Conservation (phyloP, 2,329 filamentous ascomycete species). For the Chalaropsis ovoidea region DNA sequence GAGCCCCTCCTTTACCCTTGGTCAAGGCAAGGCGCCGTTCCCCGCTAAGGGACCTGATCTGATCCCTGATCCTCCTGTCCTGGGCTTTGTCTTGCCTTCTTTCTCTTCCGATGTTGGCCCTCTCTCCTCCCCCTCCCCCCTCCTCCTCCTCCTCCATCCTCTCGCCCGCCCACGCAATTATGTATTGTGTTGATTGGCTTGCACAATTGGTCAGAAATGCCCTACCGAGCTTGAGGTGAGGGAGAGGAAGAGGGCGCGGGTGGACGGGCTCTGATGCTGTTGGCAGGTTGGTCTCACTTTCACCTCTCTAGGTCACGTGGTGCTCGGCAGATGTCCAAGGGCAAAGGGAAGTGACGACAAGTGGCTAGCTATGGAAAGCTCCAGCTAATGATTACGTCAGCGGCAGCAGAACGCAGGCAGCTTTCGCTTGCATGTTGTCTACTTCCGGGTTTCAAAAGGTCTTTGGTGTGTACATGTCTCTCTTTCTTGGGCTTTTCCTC, state of each 20-base stretch:
- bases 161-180: background rate
- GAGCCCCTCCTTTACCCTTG: conserved; percentile 11
- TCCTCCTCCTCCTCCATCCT: background rate
- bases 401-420: background rate
- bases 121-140: background rate
- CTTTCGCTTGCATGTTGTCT: background rate
- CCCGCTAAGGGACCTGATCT: background rate
- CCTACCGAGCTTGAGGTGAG: background rate
- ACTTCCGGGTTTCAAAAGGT: background rate
- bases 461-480: conserved; percentile 11
- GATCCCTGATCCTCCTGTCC: conserved; percentile 10
- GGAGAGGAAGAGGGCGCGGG: background rate
- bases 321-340: background rate
- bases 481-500: background rate
- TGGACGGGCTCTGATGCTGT: background rate
- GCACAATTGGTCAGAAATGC: background rate
- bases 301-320: background rate
- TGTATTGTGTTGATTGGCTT: background rate
- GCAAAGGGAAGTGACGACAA: background rate
- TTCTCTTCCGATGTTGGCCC: background rate
- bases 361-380: background rate
- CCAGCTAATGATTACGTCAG: no score
- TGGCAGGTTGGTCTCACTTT: background rate
- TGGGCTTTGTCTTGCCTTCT: background rate
- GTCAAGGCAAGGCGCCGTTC: background rate